Evolutionary conservation across 164 flowering plant species (phyloP).

Genomic region (Chloranthus sessilifolius): DNA sequence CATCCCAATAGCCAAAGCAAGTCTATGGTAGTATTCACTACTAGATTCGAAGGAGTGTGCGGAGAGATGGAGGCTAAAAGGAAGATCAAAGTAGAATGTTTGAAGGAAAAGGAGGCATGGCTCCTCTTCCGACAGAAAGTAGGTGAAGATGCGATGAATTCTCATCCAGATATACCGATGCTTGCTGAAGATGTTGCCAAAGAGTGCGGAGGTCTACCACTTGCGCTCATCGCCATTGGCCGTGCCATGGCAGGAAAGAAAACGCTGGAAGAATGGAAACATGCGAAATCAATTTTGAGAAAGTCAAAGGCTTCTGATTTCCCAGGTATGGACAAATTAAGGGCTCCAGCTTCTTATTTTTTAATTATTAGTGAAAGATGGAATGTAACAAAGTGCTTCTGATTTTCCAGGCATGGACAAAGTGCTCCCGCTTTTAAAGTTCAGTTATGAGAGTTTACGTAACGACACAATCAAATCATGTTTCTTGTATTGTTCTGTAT

Average conservation of each 20-base stretch:
- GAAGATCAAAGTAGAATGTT: slow-evolving; percentile 1
- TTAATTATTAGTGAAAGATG: too few relatives aligned
- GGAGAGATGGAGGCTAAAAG: not conserved
- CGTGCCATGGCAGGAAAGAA: slow-evolving; percentile 5
- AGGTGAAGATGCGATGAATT: not conserved
- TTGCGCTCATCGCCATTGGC: slow-evolving; percentile 4
- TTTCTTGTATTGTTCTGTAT: slow-evolving; percentile 5
- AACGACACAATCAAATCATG: not conserved
- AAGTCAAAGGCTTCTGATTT: slow-evolving; percentile 1
- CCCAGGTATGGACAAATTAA: slow-evolving; percentile 7
- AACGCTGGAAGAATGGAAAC: not conserved
- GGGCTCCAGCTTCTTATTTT: too few relatives aligned
- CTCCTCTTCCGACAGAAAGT: not conserved
- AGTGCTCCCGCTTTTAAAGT: not conserved
- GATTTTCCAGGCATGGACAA: slow-evolving; percentile 5
- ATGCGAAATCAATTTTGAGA: not conserved
- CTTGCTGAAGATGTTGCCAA: slow-evolving; percentile 2
- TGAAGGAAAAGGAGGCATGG: slow-evolving; percentile 4
- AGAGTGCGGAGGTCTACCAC: slow-evolving; percentile 8
- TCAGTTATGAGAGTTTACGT: slow-evolving; percentile 6
- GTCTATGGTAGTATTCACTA: not conserved
- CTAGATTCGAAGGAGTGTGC: not conserved
- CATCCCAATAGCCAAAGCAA: not conserved
- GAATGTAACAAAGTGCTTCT: too few relatives aligned
- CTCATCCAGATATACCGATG: not conserved